Base-by-base conservation (phyloP, 2,329 filamentous ascomycete species). In the Botryotinia globosa region DNA sequence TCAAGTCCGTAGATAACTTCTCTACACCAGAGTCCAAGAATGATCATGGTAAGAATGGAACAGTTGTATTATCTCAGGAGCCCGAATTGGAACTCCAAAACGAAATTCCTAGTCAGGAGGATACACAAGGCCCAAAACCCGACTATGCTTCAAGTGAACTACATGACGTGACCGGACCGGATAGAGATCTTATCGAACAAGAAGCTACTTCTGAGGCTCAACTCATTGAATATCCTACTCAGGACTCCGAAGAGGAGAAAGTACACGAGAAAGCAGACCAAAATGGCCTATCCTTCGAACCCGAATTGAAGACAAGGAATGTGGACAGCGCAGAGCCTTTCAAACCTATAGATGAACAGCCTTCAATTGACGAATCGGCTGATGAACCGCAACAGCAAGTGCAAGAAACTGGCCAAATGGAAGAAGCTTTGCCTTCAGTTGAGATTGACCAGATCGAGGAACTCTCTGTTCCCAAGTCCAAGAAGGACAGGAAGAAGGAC, bases 401-500 rank as follows among this genome's bases (percentile, higher is more conserved):
- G 56, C 69, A 51, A 34, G 48, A 69, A n/a, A 56, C 67, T 44
- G 45, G 54, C 39, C 62, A 54, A 39, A 56, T 58, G 5, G 65
- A 73, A 63, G 71, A 58, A 62, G n/a, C 14, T 42, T 25, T 58
- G 29, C 64, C 42, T 9, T 56, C 69, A 54, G 66, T 25, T 48
- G 72, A 74, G 16, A 44, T 58, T 37, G 64, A 70, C 56, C 37
- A 29, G 54, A 68, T 66, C n/a, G 62, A 75, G 58, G 73, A 72
- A 29, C 72, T 72, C 44, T 72, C 69, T 25, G 29, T 67, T 6
- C 44, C 69, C 9, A 74, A 72, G 42, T 77, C 75, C 32, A 77
- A 76, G 67, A 76, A 75, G 42, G 69, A 75, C 32, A 76, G 74
- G 74, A 77, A 76, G 71, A 77, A 45, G 20, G 69, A 71, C 16